These are phyloP conservation scores for Uromyces viciae-fabae DNA, from an alignment of 1,284 basidiomycete genomes.

Conservation along the genomic window DNA sequence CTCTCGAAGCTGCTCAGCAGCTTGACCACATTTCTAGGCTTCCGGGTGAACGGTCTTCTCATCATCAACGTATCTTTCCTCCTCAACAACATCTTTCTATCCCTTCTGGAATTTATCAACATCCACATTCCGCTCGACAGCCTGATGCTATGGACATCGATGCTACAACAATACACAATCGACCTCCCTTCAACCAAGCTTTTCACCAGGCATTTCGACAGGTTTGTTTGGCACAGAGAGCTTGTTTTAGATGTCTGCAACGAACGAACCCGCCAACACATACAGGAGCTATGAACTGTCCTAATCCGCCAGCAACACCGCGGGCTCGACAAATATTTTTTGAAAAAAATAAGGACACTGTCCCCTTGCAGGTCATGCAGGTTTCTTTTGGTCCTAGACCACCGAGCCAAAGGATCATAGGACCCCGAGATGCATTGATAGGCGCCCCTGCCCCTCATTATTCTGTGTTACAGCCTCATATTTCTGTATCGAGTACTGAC, in stretches of 20 bases:
- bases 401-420: neutral
- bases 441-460: too few species aligned
- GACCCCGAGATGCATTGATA: neutral
- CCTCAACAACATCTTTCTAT: too few species aligned
- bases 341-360: neutral
- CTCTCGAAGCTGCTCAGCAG: neutral
- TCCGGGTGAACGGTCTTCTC: too few species aligned
- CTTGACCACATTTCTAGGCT: neutral
- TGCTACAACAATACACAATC: neutral
- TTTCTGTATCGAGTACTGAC: neutral
- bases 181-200: neutral
- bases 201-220: neutral
- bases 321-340: neutral
- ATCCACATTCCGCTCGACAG: neutral
- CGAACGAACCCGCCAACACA: neutral
- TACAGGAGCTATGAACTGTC: neutral
- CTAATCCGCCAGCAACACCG: neutral
- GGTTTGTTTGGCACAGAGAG: neutral
- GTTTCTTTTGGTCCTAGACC: neutral
- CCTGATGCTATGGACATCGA: neutral
- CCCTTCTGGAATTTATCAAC: neutral
- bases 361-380: neutral
- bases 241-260: neutral
- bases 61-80: too few species aligned
- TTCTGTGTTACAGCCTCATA: neutral